Base-by-base conservation (phyloP, 1,284 basidiomycete genomes). In the Paramarasmius palmivorus region DNA sequence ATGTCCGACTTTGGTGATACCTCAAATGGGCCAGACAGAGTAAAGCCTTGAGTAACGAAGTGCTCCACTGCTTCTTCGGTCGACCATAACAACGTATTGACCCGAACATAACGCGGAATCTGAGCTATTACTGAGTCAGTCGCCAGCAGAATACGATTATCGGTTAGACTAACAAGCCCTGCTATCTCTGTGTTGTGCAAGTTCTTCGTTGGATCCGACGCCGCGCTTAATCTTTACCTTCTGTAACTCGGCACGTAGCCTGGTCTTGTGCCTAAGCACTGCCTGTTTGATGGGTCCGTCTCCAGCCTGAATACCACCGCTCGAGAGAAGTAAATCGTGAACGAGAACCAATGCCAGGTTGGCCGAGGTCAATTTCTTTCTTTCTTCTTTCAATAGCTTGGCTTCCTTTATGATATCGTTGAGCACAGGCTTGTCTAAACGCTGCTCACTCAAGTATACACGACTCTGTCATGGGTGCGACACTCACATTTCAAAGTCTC, bases 401-500 rank as follows among this genome's bases (percentile, higher is more conserved):
- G 87, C 74, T 14, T 76, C 70, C 5, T 79, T 69, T 48, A 95
- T 88, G 52, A 90, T 78, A 44, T 87, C 81, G 35, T 72, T 68
- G 54, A 96, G 73, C 14, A 82, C 80, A 34, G 81, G 67, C 74
- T 90, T 93, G 72, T 90, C 88, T 92, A 61, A 35, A 40, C 19
- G n/a, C 36, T 4, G 15, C 25, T 34, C 22, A 20, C 29, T 38
- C 2, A 47, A 46, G n/a, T 17, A 25, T 20, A 22, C 4, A n/a
- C n/a, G n/a, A n/a, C 29, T 35, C 25, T 25, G 39, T 25, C 22
- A 29, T 4, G 22, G 10, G 35, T 29, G 37, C 57, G 52, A 38
- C 46, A 64, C 88, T 75, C 71, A 95, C 94, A 95, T 79, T 95
- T 95, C 44, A 97, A 73, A 1, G 93, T 95, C 73, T 95, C 92